Evolutionary conservation across 306 rosid species (phyloP), one percentile per base, ranked within the genome.

Genomic region (Pyrus bretschneideri): DNA sequence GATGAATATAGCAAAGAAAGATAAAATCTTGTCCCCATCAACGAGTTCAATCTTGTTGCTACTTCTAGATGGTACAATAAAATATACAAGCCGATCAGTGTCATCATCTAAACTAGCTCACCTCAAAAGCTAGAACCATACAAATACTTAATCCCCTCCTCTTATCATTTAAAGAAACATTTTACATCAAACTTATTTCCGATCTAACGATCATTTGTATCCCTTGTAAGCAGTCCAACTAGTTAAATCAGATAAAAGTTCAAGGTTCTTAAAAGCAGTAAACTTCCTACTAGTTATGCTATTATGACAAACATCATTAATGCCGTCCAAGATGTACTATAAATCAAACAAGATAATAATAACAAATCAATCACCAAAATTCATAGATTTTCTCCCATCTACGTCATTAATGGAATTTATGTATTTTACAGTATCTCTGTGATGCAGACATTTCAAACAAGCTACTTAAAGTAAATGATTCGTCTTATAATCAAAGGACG

Each of bases 21-120:
- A 87, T 68, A 90, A 84, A 18, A 95, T 90, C 89, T 95, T 92
- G 89, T 95, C 98, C 83, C 98, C 97, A 71, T 95, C 93, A 77
- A 90, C 87, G 51, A 95, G 97, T 76, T 86, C 83, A 61, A 95
- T 87, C 76, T 55, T 85, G 42, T 67, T 73, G 81, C 82, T 84
- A 84, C 86, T 74, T 83, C 77, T 71, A 29, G 90, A 87, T 73
- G 74, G 87, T 45, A 89, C 89, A 72, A 67, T 78, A 80, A 95
- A 95, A 79, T 92, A 95, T 79, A 95, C 96, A 64, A 92, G 92
- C 68, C 97, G 85, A 87, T 95, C 97, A 18, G 97, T 97, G 84
- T 90, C 98, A 80, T 97, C 98, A 80, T 95, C 98, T 83, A 95
- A 89, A 85, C 98, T 95, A 74, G 89, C 96, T 78, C 97, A 92